Conservation (phyloP, 805 yeast species). For the Candida berthetii region DNA sequence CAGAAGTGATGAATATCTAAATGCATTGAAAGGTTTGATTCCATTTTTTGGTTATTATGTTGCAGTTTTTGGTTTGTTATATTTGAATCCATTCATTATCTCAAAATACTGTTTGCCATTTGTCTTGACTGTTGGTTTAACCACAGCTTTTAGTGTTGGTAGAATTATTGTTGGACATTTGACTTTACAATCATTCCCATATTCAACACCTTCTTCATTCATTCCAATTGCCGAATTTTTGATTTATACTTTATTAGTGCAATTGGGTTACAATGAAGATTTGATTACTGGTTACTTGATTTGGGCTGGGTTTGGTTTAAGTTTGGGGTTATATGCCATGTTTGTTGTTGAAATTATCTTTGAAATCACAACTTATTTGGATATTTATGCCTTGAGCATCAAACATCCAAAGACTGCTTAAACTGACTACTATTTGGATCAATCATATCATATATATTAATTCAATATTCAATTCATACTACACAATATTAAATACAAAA, state of each 20-base stretch:
- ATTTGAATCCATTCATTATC: conserved; percentile 41
- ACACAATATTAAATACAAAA: no score
- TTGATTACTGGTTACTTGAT: conserved; percentile 43
- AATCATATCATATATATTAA: no score
- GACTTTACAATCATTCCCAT: conserved; percentile 74
- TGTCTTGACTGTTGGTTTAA: conserved; percentile 63
- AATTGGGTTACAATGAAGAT: conserved; percentile 26
- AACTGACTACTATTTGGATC: no score
- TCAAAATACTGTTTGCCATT: conserved; percentile 43
- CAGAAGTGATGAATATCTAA: conserved; percentile 14
- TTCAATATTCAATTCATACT: no score
- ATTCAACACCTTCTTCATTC: conserved; percentile 60
- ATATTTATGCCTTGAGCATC: conserved; percentile 79
- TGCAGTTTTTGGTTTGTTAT: conserved; percentile 39
- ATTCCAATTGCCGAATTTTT: conserved; percentile 51
- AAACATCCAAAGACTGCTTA: conserved; percentile 60
- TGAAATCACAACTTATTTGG: conserved; percentile 74
- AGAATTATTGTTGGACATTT: conserved; percentile 84
- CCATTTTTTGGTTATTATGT: conserved; percentile 58
- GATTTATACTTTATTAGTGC: conserved; percentile 15
- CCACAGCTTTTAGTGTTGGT: conserved; percentile 84
- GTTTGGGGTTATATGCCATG: conserved; percentile 61
- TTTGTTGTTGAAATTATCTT: conserved; percentile 74
- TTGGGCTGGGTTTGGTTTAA: conserved; percentile 62
- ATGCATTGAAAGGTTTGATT: conserved; percentile 47